Percentiles rank a stretch among this genome's conserved stretches.
phyloP scores from a whole-genome alignment of 805 yeast species.

The Candida lessepsii region DNA sequence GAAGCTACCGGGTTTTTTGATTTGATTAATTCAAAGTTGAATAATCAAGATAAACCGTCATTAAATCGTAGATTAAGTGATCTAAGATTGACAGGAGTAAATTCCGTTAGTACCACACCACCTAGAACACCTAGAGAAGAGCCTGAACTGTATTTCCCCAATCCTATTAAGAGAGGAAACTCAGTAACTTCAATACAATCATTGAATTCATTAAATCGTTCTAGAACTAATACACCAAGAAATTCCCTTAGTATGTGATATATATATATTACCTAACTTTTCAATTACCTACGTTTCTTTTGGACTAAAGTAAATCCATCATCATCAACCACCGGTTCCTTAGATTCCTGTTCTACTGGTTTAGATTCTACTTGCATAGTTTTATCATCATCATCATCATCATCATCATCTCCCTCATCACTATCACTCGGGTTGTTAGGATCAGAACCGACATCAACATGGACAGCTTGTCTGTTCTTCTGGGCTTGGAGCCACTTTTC shows the following conservation, averaged over 20 bases:
- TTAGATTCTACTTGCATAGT: conserved; percentile 31
- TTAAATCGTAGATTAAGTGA: conserved; percentile 50
- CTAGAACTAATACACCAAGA: conserved; percentile 34
- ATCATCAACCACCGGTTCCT: conserved; percentile 78
- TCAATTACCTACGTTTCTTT: conserved; percentile 51
- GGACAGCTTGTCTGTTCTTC: conserved; percentile 23
- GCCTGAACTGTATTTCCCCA: conserved; percentile 21
- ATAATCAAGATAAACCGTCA: conserved; percentile 37
- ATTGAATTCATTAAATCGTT: conserved; percentile 38
- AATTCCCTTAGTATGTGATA: conserved; percentile 28
- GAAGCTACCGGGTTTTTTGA: conserved; percentile 21
- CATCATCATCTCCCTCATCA: conserved; percentile 44
- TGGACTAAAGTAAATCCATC: conserved; percentile 93
- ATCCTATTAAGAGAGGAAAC: conserved; percentile 16
- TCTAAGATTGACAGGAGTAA: conserved; percentile 32
- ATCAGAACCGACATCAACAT: conserved; percentile 54
- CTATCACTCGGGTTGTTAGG: conserved; percentile 61
- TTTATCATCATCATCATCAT: conserved; percentile 19
- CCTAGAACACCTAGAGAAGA: conserved; percentile 31
- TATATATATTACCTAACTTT: neutral
- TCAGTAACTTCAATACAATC: conserved; percentile 41
- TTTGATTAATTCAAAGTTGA: conserved; percentile 15
- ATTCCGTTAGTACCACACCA: conserved; percentile 23
- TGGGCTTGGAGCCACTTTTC: conserved; percentile 57
- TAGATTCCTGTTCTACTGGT: conserved; percentile 8